phyloP scores from a whole-genome alignment of 2,329 filamentous ascomycete species.

The Sporothrix pallida region DNA sequence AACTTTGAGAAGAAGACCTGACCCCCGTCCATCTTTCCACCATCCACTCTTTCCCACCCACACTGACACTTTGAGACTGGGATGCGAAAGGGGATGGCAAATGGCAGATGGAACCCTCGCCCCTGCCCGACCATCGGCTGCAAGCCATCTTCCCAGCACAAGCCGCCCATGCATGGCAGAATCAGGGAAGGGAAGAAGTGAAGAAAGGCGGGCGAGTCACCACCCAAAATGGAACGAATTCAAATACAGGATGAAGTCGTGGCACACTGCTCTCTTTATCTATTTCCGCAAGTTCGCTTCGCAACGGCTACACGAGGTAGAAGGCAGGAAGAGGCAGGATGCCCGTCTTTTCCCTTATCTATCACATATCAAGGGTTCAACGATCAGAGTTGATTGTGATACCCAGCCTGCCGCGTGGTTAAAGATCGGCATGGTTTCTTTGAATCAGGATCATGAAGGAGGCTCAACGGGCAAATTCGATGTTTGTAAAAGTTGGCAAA shows the following conservation, averaged over 20 bases:
- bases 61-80: constrained; percentile 15
- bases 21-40: not conserved
- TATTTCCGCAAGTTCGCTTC: constrained; percentile 1
- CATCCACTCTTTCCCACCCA: not conserved
- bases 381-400: not conserved
- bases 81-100: not conserved
- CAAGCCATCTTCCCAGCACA: constrained; percentile 1
- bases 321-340: not conserved
- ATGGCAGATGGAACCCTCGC: not conserved
- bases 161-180: constrained; percentile 1
- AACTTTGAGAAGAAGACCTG: not conserved
- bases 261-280: constrained; percentile 3
- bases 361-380: constrained; percentile 5
- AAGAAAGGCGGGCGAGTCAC: not conserved
- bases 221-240: not conserved
- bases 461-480: not conserved
- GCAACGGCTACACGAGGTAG: constrained; percentile 21
- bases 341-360: not conserved
- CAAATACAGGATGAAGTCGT: not conserved
- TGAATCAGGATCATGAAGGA: not conserved
- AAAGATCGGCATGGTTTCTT: not conserved
- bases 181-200: not conserved
- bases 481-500: not conserved
- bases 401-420: constrained; percentile 5
- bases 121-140: constrained; percentile 25